Evolutionary conservation across 371 early-diverging fungal genomes (phyloP), one percentile per base, ranked within the genome.

Genomic region (Thermomucor indicae-seudaticae): DNA sequence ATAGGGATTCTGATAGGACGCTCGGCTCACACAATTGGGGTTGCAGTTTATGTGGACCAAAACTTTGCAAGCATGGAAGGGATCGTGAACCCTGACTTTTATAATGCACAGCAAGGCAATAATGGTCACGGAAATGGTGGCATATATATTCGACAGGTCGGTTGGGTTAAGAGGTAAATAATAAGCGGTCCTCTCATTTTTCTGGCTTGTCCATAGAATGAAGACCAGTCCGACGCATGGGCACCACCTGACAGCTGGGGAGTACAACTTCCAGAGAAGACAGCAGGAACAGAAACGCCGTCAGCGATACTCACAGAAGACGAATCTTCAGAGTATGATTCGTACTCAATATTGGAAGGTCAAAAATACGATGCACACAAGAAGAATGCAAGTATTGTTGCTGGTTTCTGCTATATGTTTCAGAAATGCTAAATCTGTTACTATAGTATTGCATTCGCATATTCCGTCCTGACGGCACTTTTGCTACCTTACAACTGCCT

Each of bases 241-340:
- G 65, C 72, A 5, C 75, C 85, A 32, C 86, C 85, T 6, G 87
- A 83, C 44, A 84, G 83, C 28, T 86, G 86, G 86, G 84, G 79
- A 11, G 83, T 87, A 10, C 65, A 77, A 50, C 80, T 70, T 20
- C 55, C 68, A 6, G 64, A 64, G 14, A 51, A 52, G 0, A 38
- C n/a, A 37, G 11, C 24, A 17, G 19, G 43, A 38, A 12, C 55
- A 43, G 10, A 49, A 43, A 12, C 6, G 25, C n/a, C 69, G 16
- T 51, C 64, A 31, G 47, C 64, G 14, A 45, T 39, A 34, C 14
- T 56, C 11, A 39, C 32, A 8, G 67, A 54, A 8, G 69, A 70
- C 31, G 64, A 64, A 24, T 43, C 59, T 7, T 49, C 57, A 25
- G 65, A 67, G 41, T 69, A 67, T 41, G 75, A 75, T 34, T 76